Evolutionary conservation across 192 early-diverging fungal species (phyloP), one percentile per base, ranked within the genome.

Genomic region (Chytriomyces sp.): DNA sequence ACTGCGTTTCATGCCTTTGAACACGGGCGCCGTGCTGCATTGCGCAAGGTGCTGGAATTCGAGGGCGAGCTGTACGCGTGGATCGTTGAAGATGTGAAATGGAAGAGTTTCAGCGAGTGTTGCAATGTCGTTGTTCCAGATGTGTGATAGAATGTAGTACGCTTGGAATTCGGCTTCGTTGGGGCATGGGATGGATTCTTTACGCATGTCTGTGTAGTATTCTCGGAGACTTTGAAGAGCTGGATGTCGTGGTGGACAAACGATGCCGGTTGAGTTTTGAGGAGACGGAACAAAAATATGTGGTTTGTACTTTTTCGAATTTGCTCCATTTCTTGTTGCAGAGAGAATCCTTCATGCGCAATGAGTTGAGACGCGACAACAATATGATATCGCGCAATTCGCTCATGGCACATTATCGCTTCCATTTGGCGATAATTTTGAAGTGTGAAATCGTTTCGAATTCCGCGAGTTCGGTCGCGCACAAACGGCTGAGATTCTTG

Each of bases 151-250:
- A 11, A 97, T 86, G 71, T 93, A 91, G 84, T 97, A 97, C 0
- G 94, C 96, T 48, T 91, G 88, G 76, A 98, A 96, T 81, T 98
- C 95, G 1, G 94, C 86, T 82, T 98, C 95, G 59, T 96, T 96
- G 0, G 89, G 84, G 28, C 87, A 90, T 1, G 65, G 60, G 4
- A 86, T 77, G 18, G 86, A 86, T 3, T 85, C 83, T 10, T 82
- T 77, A 10, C 85, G 75, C 64, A 91, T 83, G 75, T 98, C 96
- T 44, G 91, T 87, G 77, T 98, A 98, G 57, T 93, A 94, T 83
- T 96, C 93, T 45, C 89, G 89, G 70, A 98, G 83, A 77, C 90
- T 94, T 69, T 93, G 88, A 45, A 98, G 85, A 28, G 93, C 93
- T 92, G 72, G 44, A 35, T n/a, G 47, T 7, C n/a, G 28, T 35